Evolutionary conservation across 2,329 filamentous ascomycete genomes (phyloP), one percentile per base, ranked within the genome.

Genomic region (Colletotrichum sp.): DNA sequence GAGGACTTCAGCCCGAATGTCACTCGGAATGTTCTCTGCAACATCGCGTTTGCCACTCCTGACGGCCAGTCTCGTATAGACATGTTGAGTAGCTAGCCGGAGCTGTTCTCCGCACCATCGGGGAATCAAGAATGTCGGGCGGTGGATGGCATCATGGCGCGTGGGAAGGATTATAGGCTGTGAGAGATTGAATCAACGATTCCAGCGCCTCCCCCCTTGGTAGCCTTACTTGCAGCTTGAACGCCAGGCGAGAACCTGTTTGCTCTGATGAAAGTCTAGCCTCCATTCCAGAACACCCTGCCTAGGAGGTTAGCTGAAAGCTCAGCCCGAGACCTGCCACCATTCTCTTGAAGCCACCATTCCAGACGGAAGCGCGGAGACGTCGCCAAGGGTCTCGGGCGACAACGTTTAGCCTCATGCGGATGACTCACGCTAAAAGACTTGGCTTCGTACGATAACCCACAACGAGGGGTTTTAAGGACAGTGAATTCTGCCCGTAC

Each of bases 371-470:
- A 26, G 14, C 32, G 52, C 52, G 52, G 32, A 65, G 18, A 24
- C 24, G 28, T 32, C 26, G 26, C 26, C 28, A n/a, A 61, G 28
- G 24, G 58, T 61, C 58, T 61, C 28, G 16, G 26, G 58, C 28
- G 28, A 32, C 28, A 32, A 26, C 10, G 16, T 30, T 30, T n/a
- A 30, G 58, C 28, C 58, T 32, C 28, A 34, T 32, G 43, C n/a
- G 43, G 43, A 52, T 58, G 52, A 32, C 52, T 68, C 38, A 36
- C 7, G 18, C 34, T 52, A 52, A 14, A 38, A 56, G 61, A 48
- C 48, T 43, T 69, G 66, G 28, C 52, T 69, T 69, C 66, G 66
- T 61, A 69, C 66, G 66, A 69, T 59, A 32, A 69, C 24, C 66
- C 66, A 69, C 66, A 43, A n/a, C n/a, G 24, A n/a, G 32, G 34